These are phyloP conservation scores for Blastobotrys americana DNA, from an alignment of 805 yeast species.

Conservation along the genomic window DNA sequence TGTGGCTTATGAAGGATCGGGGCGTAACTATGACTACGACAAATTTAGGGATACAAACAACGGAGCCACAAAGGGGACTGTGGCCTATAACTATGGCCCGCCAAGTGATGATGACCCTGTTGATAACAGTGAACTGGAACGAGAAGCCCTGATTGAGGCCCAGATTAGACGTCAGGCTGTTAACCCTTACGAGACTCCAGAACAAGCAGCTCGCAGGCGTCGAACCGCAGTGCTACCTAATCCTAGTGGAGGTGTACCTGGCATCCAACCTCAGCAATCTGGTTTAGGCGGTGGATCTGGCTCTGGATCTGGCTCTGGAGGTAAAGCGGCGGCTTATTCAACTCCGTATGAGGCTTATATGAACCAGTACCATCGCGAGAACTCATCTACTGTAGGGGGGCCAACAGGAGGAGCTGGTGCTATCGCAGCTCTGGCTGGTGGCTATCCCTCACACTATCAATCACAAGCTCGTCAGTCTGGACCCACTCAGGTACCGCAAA, in stretches of 20 bases:
- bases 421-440: constrained; percentile 1
- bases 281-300: background rate
- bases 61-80: background rate
- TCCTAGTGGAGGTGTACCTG: background rate
- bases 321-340: background rate
- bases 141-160: background rate
- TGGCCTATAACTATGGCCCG: background rate
- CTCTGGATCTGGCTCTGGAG: background rate
- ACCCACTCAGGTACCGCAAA: background rate
- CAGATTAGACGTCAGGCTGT: background rate
- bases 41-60: background rate
- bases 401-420: background rate
- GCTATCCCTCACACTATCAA: background rate
- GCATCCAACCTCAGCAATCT: background rate
- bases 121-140: background rate
- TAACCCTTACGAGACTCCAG: background rate
- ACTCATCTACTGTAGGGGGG: background rate
- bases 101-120: background rate
- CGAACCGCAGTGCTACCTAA: background rate
- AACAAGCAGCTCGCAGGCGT: background rate
- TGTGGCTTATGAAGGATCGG: background rate
- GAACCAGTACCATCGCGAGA: background rate
- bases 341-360: constrained; percentile 4
- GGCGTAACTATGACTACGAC: background rate
- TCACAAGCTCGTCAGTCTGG: background rate